A percentile compares a stretch with the other conserved stretches of the same genome.
These are phyloP conservation scores for Microthlaspi erraticum DNA, from an alignment of 345 rosid species.

Conservation along the genomic window DNA sequence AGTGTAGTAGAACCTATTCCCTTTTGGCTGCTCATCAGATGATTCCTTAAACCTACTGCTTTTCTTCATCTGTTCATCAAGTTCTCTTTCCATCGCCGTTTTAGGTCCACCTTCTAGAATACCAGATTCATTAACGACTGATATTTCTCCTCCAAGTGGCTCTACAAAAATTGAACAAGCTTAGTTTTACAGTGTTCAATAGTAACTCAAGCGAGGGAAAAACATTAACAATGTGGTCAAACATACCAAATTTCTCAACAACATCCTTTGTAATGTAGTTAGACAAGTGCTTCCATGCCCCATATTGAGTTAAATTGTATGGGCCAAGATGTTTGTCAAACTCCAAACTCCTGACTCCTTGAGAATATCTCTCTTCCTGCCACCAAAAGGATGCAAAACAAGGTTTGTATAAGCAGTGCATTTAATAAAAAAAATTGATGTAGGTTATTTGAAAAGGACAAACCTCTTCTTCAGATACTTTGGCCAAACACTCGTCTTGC, in stretches of 20 bases:
- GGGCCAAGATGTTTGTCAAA: conserved; percentile 87
- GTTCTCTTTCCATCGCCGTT: conserved; percentile 65
- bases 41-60: conserved; percentile 56
- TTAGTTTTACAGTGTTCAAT: neutral
- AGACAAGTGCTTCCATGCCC: conserved; percentile 77
- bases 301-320: conserved; percentile 64
- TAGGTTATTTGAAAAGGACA: conserved; percentile 6
- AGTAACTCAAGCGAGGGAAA: neutral
- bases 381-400: neutral
- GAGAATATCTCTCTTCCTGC: conserved; percentile 78
- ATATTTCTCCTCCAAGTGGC: conserved; percentile 93
- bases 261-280: conserved; percentile 61
- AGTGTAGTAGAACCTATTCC: conserved; percentile 78
- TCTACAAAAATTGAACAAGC: conserved; percentile 50
- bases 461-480: conserved; percentile 87
- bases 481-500: conserved; percentile 68
- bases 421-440: too few species aligned
- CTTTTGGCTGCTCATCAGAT: conserved; percentile 48
- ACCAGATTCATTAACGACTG: conserved; percentile 66
- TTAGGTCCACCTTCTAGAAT: conserved; percentile 52
- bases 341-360: conserved; percentile 71
- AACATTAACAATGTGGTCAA: neutral
- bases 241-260: conserved; percentile 69
- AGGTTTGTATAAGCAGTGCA: too few species aligned
- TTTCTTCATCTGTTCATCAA: conserved; percentile 70